Evolutionary conservation across 257 asterid genomes (phyloP).

Genomic region (Datura wrightii): DNA sequence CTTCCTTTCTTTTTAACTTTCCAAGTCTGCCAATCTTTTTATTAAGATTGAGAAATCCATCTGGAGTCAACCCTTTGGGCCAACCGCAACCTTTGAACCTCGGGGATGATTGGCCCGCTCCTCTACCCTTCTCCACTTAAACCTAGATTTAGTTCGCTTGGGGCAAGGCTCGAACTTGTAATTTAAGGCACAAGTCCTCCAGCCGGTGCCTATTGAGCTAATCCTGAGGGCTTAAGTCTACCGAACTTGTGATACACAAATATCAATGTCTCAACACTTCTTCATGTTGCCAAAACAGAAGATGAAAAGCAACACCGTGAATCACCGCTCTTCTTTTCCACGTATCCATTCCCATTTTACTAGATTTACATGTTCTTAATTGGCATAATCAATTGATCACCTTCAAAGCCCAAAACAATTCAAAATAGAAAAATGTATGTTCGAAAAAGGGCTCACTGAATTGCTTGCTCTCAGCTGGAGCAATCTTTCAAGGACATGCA

Average conservation of each 20-base stretch:
- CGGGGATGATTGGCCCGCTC: not conserved
- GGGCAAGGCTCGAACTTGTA: not conserved
- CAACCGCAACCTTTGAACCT: not conserved
- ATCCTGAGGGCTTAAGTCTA: not conserved
- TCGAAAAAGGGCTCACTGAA: constrained; percentile 12
- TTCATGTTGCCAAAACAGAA: not conserved
- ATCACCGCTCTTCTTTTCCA: not conserved
- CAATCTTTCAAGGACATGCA: constrained; percentile 2
- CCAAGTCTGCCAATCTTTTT: not conserved
- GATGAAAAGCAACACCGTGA: not conserved
- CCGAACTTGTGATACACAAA: not conserved
- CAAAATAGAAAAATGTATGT: not conserved
- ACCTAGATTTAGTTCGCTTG: not conserved
- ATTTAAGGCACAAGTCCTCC: not conserved
- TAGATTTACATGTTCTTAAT: not conserved
- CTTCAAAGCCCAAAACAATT: not conserved
- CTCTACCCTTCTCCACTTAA: constrained; percentile 17
- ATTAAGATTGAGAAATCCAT: not conserved
- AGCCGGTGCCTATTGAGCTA: not conserved
- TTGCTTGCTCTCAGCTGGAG: constrained; percentile 11
- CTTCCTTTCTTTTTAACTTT: constrained; percentile 2
- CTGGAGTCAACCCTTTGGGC: not conserved
- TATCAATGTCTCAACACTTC: too few species aligned
- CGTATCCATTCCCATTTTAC: not conserved
- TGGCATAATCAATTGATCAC: not conserved